Evolutionary conservation across 306 rosid species (phyloP).

Genomic region (Prunus mongolica): DNA sequence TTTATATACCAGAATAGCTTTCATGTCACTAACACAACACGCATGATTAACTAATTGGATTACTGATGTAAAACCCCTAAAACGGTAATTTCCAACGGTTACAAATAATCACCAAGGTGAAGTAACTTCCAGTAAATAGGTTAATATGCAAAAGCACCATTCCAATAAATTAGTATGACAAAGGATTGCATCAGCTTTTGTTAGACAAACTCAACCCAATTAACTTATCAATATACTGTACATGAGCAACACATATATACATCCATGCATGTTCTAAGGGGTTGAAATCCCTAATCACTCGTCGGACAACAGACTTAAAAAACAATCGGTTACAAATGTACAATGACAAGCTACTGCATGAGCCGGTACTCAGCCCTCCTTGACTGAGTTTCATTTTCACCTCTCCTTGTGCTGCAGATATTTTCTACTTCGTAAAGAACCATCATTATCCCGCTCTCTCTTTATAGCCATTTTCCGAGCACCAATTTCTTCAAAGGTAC

Average conservation of each 20-base stretch:
- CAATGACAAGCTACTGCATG: background rate
- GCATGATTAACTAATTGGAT: no score
- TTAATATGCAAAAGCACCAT: background rate
- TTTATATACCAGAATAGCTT: no score
- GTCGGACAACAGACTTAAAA: background rate
- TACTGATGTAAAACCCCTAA: no score
- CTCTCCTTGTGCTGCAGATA: background rate
- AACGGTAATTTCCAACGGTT: no score
- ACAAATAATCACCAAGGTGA: background rate
- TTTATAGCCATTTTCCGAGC: background rate
- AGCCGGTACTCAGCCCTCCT: background rate
- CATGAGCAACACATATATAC: background rate
- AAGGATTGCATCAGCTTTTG: background rate
- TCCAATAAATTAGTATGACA: background rate
- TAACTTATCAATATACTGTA: background rate
- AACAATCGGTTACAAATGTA: background rate
- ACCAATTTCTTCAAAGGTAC: background rate
- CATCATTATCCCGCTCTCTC: background rate
- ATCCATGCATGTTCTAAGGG: background rate
- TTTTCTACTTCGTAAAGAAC: background rate
- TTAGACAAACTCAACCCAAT: background rate
- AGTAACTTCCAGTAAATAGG: background rate
- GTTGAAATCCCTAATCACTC: background rate
- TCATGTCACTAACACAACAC: no score
- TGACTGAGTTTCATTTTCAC: background rate